phyloP scores from a whole-genome alignment of 768 basidiomycete genomes.

The Clathrus columnatus region DNA sequence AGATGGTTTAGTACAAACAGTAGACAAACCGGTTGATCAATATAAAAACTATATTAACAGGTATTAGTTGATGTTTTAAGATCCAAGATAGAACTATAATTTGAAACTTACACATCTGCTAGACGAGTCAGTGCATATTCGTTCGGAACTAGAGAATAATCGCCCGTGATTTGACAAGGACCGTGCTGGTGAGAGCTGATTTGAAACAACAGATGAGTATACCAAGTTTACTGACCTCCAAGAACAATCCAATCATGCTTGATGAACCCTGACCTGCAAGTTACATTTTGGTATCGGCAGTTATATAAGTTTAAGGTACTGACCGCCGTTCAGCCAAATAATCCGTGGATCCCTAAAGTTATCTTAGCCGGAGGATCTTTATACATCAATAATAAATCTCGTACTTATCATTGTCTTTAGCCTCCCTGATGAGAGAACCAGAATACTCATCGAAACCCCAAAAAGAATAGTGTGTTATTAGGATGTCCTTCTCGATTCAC shows the following conservation, averaged over 20 bases:
- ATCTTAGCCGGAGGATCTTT: not conserved
- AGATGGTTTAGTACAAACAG: not conserved
- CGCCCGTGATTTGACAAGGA: conserved; percentile 46
- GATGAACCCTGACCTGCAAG: conserved; percentile 14
- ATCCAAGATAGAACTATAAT: too few relatives aligned
- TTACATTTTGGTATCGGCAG: not conserved
- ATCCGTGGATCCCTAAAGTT: conserved; percentile 17
- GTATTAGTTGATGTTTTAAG: not conserved
- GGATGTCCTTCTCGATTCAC: conserved; percentile 21
- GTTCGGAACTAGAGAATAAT: conserved; percentile 45
- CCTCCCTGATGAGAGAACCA: conserved; percentile 14
- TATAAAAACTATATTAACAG: not conserved
- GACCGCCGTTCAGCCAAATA: conserved; percentile 17
- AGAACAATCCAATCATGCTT: conserved; percentile 13
- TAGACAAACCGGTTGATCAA: conserved; percentile 30
- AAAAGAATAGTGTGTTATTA: conserved; percentile 27
- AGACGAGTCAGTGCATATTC: conserved; percentile 49
- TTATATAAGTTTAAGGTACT: not conserved
- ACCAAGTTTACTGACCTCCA: conserved; percentile 7
- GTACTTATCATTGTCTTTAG: not conserved
- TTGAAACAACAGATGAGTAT: too few relatives aligned
- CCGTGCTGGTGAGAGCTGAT: conserved; percentile 40
- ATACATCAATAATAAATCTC: not conserved
- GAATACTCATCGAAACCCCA: conserved; percentile 20
- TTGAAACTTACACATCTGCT: conserved; percentile 35